Evolutionary conservation across 768 basidiomycete species (phyloP), one percentile per base, ranked within the genome.

Genomic region (Suillus spraguei): DNA sequence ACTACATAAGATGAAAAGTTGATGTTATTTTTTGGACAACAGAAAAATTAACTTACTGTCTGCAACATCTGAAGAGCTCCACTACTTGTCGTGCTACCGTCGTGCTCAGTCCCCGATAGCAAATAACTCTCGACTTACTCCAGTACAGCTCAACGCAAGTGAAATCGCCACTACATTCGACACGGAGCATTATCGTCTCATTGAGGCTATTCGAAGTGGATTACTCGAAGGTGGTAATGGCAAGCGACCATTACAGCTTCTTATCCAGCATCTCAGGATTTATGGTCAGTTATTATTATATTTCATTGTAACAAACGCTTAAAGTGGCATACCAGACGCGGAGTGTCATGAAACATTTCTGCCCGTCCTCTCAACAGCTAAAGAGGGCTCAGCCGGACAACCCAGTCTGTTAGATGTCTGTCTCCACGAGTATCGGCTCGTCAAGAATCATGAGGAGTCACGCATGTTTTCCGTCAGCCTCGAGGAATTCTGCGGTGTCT

Each of bases 211-310:
- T 50, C 67, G 66, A 10, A 53, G 60, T 1, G 55, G 65, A 28
- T 63, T 76, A 7, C 54, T 74, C 20, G 60, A 71, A n/a, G 70
- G 74, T 16, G 64, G 68, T 2, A 60, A 65, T n/a, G 63, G 69
- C 24, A 53, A 66, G 8, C 60, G 80, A 83, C 64, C 64, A 80
- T 8, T 81, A 81, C 68, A 83, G 83, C 63, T 69, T 20, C 24
- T 58, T 36, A 38, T 42, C 24, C 24, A 41, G 17, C 8, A 41
- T 38, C 24, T 83, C 55, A 81, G 83, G 44, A 77, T 83, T 3
- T 83, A 83, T 58, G 77, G 83, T 82, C 61, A 20, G 68, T 69
- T 8, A 68, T 69, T 8, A 28, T 36, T 20, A 20, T 55, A 32
- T 42, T 2, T 52, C 20, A 39, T 58, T 16, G 16, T 11, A 41